Evolutionary conservation across 169 alveolate genomes (phyloP).

Genomic region (Plasmodium fragile): DNA sequence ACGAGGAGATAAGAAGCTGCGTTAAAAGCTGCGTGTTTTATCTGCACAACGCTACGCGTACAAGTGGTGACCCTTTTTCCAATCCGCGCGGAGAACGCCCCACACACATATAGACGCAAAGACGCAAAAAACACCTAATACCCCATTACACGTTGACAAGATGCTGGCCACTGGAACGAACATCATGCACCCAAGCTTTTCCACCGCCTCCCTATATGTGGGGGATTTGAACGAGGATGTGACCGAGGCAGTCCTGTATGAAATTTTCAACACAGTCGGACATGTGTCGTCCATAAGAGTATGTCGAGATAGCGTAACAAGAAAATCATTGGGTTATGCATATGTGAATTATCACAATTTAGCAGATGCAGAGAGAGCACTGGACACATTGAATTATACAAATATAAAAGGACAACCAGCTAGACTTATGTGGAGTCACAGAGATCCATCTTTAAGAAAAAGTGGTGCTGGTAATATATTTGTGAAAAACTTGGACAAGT

Average conservation of each 20-base stretch:
- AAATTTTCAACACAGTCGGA: conserved; percentile 93
- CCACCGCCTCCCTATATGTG: conserved; percentile 93
- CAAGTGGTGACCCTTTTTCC: neutral
- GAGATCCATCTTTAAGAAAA: conserved; percentile 95
- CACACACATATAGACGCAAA: no score
- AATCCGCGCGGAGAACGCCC: neutral
- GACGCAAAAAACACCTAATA: no score
- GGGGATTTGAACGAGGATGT: conserved; percentile 94
- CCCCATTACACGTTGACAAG: conserved; percentile 1
- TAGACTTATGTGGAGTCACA: conserved; percentile 94
- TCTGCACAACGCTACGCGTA: neutral
- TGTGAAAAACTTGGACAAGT: conserved; percentile 94
- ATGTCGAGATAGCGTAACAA: conserved; percentile 93
- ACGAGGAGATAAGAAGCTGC: neutral
- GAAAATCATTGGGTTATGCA: conserved; percentile 93
- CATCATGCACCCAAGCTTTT: conserved; percentile 77
- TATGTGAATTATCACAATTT: conserved; percentile 93
- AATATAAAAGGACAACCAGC: conserved; percentile 94
- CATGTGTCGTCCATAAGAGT: conserved; percentile 95
- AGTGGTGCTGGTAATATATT: conserved; percentile 95
- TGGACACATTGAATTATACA: conserved; percentile 93
- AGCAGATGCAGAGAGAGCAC: conserved; percentile 93
- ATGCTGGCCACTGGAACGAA: conserved; percentile 77
- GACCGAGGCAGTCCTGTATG: conserved; percentile 95
- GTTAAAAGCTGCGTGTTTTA: neutral